A percentile compares a stretch with the other conserved stretches of the same genome.
Evolutionary conservation across 371 early-diverging fungal genomes (phyloP).

Genomic region (Rhizopus microsporus): DNA sequence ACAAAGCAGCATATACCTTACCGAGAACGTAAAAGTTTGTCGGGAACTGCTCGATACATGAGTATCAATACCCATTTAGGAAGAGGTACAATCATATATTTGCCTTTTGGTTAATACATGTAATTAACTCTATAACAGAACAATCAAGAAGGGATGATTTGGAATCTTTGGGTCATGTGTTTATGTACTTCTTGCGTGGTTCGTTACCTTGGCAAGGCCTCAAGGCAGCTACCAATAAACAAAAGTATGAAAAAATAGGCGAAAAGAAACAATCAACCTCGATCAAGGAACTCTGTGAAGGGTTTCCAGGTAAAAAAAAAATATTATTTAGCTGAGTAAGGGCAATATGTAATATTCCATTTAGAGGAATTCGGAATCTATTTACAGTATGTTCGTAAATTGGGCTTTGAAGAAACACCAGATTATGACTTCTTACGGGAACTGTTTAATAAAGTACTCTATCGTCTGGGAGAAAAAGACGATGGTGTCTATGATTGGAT

Average conservation of each 20-base stretch:
- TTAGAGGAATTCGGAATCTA: conserved; percentile 90
- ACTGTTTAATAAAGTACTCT: conserved; percentile 85
- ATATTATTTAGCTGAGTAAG: neutral
- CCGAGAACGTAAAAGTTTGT: conserved; percentile 84
- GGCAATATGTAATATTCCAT: neutral
- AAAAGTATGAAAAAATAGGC: conserved; percentile 98
- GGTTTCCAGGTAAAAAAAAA: conserved; percentile 69
- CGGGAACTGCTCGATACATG: conserved; percentile 97
- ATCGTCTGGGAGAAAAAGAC: conserved; percentile 74
- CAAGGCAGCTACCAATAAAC: conserved; percentile 97
- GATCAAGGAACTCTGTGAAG: conserved; percentile 93
- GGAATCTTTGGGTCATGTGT: conserved; percentile 98
- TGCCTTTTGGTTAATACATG: neutral
- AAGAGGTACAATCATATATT: conserved; percentile 33
- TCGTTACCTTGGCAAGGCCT: conserved; percentile 99
- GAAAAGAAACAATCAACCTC: conserved; percentile 95
- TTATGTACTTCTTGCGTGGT: conserved; percentile 98
- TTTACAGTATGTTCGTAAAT: conserved; percentile 89
- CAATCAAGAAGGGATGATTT: conserved; percentile 98
- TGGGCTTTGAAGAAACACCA: conserved; percentile 97
- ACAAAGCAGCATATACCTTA: conserved; percentile 92
- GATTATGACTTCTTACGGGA: conserved; percentile 91
- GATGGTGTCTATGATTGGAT: conserved; percentile 98
- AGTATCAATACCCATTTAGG: conserved; percentile 95
- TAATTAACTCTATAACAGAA: conserved; percentile 52